Base-by-base conservation (phyloP, 305 asterid species). In the Solanum hybrid region DNA sequence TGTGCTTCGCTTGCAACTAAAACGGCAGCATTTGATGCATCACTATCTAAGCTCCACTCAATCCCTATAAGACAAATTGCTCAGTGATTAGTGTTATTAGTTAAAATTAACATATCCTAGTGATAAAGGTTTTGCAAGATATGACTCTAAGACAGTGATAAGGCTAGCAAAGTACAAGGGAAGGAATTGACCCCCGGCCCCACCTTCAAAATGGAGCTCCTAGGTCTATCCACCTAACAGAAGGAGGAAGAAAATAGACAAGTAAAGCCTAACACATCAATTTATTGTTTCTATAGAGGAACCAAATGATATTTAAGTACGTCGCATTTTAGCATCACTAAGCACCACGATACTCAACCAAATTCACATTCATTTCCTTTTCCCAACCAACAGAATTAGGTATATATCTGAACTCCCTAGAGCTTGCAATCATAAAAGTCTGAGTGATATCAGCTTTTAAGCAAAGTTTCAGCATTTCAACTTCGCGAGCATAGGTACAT, bases 1-100 rank as follows among this genome's bases (percentile, higher is more conserved):
- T 97, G 99, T 79, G 99, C 99, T 94, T 97, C 99, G 92, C 99
- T 97, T 79, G 99, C 99, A 92, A 95, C 98, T 96, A 97, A 92
- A 89, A 97, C 99, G 82, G 98, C 95, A 86, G 98, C 95, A 95
- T 96, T 97, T 45, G 99, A 96, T 79, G 99, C 99, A 90, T 97
- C 99, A 45, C 95, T 95, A 89, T 97, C 99, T 93, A 97, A 96
- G 95, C 96, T 97, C 99, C 99, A 97, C 93, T 97, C 99, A 86
- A 97, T 92, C 92, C 99, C 99, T 97, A 94, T 41, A 87, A 94
- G 73, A 70, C 88, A 84, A 17, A 84, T 84, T 84, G 88, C 76
- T 29, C 38, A 51, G 75, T 17, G 37, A 15, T 41, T 82, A 39
- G 70, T 45, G 15, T 82, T 39, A 41, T 8, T 82, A 41, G 17